phyloP scores from a whole-genome alignment of 1,139 yeast species.

The Taphrina communis region DNA sequence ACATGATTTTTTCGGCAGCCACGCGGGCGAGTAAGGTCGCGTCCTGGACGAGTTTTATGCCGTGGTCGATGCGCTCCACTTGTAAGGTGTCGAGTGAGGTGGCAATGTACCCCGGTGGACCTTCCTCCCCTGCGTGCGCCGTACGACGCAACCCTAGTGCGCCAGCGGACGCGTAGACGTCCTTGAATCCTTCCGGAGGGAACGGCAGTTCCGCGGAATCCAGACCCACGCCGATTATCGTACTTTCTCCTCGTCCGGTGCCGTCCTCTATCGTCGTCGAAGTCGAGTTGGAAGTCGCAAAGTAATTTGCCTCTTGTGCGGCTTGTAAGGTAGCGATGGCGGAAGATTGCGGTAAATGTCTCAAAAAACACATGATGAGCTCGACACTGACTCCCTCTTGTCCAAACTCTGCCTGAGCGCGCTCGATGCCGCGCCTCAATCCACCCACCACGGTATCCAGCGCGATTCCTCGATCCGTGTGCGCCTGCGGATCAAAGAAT shows the following conservation, averaged over 20 bases:
- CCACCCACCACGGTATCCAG: slow-evolving; percentile 68
- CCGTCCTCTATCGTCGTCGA: slow-evolving; percentile 56
- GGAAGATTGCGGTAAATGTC: slow-evolving; percentile 68
- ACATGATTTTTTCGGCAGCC: slow-evolving; percentile 61
- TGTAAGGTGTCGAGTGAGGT: slow-evolving; percentile 64
- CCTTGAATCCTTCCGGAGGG: slow-evolving; percentile 70
- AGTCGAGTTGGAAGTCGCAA: slow-evolving; percentile 55
- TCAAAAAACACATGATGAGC: slow-evolving; percentile 76
- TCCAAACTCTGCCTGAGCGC: slow-evolving; percentile 62
- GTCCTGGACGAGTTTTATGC: slow-evolving; percentile 67
- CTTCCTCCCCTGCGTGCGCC: slow-evolving; percentile 90
- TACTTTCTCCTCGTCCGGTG: slow-evolving; percentile 51
- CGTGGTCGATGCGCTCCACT: slow-evolving; percentile 78
- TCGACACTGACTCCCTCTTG: slow-evolving; percentile 70
- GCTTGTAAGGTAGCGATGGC: slow-evolving; percentile 63
- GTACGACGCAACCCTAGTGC: slow-evolving; percentile 60
- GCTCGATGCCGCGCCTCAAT: slow-evolving; percentile 65
- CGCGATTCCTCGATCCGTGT: slow-evolving; percentile 67
- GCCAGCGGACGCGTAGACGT: slow-evolving; percentile 62
- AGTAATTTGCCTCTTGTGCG: background rate
- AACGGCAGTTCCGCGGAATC: slow-evolving; percentile 78
- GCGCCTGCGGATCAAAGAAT: slow-evolving; percentile 85
- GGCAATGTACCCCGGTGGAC: slow-evolving; percentile 67
- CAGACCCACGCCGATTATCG: slow-evolving; percentile 75
- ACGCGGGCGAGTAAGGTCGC: slow-evolving; percentile 61